Conservation (phyloP, 2,329 filamentous ascomycete genomes). For the Blastomyces parvus region DNA sequence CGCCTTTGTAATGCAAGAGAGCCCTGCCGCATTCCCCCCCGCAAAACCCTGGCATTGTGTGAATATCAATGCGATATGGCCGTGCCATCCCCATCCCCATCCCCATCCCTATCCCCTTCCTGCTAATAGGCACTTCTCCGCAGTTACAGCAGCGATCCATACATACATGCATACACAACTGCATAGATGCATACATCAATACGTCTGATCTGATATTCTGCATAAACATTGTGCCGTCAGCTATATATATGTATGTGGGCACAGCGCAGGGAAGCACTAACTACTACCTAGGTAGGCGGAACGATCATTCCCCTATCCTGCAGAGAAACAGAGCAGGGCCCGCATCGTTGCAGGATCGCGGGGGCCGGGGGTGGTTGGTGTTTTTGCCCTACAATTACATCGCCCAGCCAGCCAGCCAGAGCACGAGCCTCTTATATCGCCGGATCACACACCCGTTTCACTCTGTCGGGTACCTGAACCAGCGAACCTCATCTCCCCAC, state of each 20-base stretch:
- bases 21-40: too few species aligned
- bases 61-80: too few species aligned
- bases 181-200: too few species aligned
- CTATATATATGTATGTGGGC: background rate
- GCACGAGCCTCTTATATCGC: background rate
- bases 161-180: background rate
- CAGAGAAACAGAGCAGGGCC: background rate
- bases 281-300: too few species aligned
- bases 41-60: too few species aligned
- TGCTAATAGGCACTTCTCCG: too few species aligned
- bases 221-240: background rate
- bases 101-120: too few species aligned
- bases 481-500: background rate
- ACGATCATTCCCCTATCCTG: background rate
- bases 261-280: background rate
- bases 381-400: too few species aligned
- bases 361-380: background rate
- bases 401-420: too few species aligned
- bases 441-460: background rate
- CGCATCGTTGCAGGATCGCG: background rate
- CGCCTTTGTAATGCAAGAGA: too few species aligned
- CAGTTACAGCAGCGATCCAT: too few species aligned
- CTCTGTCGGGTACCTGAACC: slow-evolving; percentile 6
- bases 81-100: too few species aligned
- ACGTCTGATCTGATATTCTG: background rate